Base-by-base conservation (phyloP, 805 yeast species). In the Candida glaebosa region DNA sequence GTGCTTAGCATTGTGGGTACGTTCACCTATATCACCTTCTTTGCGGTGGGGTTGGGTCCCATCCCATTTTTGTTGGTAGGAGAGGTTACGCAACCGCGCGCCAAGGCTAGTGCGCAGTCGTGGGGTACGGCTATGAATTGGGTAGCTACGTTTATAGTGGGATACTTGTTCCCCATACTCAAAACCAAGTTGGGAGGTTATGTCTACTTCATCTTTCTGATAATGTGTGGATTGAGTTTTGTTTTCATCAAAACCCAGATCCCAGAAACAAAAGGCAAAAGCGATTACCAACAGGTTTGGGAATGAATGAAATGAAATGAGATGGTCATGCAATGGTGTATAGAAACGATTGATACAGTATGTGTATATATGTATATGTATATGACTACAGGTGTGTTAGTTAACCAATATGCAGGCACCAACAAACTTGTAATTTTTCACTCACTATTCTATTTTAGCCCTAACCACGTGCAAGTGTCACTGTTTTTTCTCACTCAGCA, bases 11-110 rank as follows among this genome's bases (percentile, higher is more conserved):
- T 84, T 1, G 38, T 75, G 1, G 81, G 89, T 8, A 82, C 89
- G 0, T 76, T 87, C 40, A 56, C 75, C 1, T 90, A 88, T 57
- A 89, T 91, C 37, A 80, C 84, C 1, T 77, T 88, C 19, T 93
- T 91, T 68, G 98, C 97, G 0, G 67, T 85, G 25, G 99, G 99
- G 0, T 60, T 89, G 46, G 99, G 99, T 0, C 99, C 99, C 5
- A 89, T 93, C 41, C 99, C 99, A 32, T 91, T 93, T 65, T 65
- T 91, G 50, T 64, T 90, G 39, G 82, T 91, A 8, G 79, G 95
- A 5, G 98, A 93, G 58, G 81, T 91, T n/a, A 84, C 95, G 0
- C 95, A 89, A 45, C 65, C 75, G 2, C 79, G 81, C 44, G 91
- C 91, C 2, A 81, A 81, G 43, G 90, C 90, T 2, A 71, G 81